phyloP scores from a whole-genome alignment of 2,329 filamentous ascomycete genomes.

The Colletotrichum paranaense region DNA sequence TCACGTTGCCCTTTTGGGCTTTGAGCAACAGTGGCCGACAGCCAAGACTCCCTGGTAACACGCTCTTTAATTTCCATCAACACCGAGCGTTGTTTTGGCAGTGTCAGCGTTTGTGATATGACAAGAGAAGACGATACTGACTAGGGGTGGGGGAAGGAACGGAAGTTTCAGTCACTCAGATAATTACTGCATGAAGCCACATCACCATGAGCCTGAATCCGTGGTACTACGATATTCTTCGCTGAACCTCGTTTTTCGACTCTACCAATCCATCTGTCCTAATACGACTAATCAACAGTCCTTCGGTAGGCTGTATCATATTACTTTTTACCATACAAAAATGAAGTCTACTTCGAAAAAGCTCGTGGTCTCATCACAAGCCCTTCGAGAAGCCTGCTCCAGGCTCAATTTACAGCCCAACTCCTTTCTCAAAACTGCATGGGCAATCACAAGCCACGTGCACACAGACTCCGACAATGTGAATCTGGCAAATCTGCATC shows the following conservation, averaged over 20 bases:
- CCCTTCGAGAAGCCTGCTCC: too few relatives aligned
- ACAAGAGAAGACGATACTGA: neutral
- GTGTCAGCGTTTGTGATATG: neutral
- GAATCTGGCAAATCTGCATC: too few relatives aligned
- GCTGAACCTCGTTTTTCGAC: neutral
- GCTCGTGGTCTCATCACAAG: too few relatives aligned
- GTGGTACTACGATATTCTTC: neutral
- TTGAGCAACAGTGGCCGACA: neutral
- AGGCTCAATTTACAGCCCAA: too few relatives aligned
- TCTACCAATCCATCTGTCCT: neutral
- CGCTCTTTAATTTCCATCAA: neutral
- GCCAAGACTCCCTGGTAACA: neutral
- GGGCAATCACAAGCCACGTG: too few relatives aligned
- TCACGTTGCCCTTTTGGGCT: neutral
- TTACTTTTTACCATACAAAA: neutral
- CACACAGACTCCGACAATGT: too few relatives aligned
- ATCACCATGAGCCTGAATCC: neutral
- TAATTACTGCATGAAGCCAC: neutral
- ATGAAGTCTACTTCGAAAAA: neutral
- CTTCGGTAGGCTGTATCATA: neutral
- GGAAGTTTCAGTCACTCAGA: neutral
- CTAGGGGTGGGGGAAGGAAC: neutral
- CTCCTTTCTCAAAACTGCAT: too few relatives aligned
- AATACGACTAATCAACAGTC: neutral
- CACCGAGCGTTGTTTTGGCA: neutral